Evolutionary conservation across 768 basidiomycete genomes (phyloP).

Genomic region (Lactarius pseudohatsudake): DNA sequence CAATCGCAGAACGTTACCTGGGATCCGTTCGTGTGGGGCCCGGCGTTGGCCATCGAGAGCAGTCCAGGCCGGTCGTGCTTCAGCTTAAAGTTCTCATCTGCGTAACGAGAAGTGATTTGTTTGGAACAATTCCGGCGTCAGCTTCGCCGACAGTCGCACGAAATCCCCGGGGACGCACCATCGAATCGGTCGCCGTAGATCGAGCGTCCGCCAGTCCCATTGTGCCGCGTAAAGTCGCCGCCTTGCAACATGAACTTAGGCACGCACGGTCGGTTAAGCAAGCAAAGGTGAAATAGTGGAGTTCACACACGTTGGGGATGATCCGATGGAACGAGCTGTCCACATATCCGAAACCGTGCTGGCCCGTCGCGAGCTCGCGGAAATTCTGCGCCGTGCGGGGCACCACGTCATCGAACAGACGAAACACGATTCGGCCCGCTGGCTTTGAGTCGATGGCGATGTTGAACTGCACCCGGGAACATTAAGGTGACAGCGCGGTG

Average conservation of each 20-base stretch:
- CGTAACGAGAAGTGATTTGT: not conserved
- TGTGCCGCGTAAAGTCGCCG: constrained; percentile 40
- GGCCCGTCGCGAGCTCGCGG: constrained; percentile 70
- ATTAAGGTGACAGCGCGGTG: not conserved
- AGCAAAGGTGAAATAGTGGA: too few relatives aligned
- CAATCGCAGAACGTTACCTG: constrained; percentile 36
- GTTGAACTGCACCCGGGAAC: constrained; percentile 50
- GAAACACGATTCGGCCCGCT: constrained; percentile 75
- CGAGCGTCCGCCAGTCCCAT: constrained; percentile 42
- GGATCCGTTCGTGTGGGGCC: constrained; percentile 51
- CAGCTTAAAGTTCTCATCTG: constrained; percentile 43
- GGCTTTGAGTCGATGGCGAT: constrained; percentile 58
- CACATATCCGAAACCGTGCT: constrained; percentile 70
- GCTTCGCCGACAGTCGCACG: not conserved
- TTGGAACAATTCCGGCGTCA: not conserved
- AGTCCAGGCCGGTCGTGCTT: constrained; percentile 41
- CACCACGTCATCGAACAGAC: constrained; percentile 79
- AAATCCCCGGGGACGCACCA: constrained; percentile 33
- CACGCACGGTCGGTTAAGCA: not conserved
- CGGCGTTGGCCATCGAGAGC: constrained; percentile 54
- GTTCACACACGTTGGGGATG: constrained; percentile 38
- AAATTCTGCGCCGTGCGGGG: constrained; percentile 82
- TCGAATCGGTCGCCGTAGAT: constrained; percentile 40
- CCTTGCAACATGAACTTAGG: constrained; percentile 42
- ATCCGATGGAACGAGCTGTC: constrained; percentile 65